Evolutionary conservation across 257 asterid genomes (phyloP).

Genomic region (Henckelia pumila): DNA sequence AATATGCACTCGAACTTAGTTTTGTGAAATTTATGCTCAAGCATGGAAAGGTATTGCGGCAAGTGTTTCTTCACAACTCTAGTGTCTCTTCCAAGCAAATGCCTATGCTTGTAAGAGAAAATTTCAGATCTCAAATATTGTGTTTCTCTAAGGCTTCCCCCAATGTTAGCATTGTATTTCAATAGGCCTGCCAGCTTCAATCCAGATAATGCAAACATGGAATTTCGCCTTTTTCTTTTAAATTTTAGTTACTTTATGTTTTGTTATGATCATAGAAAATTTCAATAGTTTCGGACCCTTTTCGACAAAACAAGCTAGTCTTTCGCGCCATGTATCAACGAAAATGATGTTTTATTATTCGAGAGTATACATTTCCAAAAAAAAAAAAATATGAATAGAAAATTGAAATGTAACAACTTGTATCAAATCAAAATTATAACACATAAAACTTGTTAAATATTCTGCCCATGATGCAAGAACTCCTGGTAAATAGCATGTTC

Average conservation of each 20-base stretch:
- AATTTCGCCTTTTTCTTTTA: neutral
- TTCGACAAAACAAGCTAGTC: too few relatives aligned
- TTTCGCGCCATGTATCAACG: too few relatives aligned
- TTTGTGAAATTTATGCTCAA: conserved; percentile 66
- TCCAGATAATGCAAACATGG: neutral
- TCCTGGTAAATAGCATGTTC: conserved; percentile 48
- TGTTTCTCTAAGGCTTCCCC: conserved; percentile 70
- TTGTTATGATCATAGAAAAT: too few relatives aligned
- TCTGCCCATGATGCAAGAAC: neutral
- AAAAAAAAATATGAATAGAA: too few relatives aligned
- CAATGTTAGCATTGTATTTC: conserved; percentile 58
- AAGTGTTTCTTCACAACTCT: conserved; percentile 39
- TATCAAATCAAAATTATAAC: too few relatives aligned
- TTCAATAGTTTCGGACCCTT: too few relatives aligned
- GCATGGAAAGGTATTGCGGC: conserved; percentile 58
- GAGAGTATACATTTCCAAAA: neutral
- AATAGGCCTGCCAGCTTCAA: conserved; percentile 26
- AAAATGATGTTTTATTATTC: too few relatives aligned
- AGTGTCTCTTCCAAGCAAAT: conserved; percentile 38
- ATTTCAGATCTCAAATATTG: conserved; percentile 66
- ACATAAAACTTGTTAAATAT: conserved; percentile 6
- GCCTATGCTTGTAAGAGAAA: conserved; percentile 50
- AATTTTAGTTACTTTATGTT: too few relatives aligned
- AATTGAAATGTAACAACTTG: too few relatives aligned
- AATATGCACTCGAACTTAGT: conserved; percentile 53